phyloP scores from a whole-genome alignment of 148 eudicot species.

The Chenopodium album region DNA sequence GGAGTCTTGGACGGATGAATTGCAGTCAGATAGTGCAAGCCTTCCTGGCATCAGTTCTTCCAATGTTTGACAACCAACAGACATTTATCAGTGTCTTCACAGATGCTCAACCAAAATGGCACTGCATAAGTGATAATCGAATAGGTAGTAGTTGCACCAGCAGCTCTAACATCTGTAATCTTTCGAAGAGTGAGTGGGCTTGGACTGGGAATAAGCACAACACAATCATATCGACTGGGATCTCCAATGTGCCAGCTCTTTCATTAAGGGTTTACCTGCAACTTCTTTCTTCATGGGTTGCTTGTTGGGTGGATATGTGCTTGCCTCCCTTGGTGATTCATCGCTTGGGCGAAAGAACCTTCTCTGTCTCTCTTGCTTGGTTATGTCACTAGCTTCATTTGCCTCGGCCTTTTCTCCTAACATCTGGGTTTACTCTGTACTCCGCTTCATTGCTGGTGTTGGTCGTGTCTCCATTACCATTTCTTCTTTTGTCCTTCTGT shows the following conservation, averaged over 20 bases:
- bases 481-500: conserved; percentile 26
- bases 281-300: conserved; percentile 27
- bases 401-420: conserved; percentile 29
- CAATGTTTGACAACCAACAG: conserved; percentile 31
- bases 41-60: conserved; percentile 21
- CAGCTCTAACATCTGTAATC: conserved; percentile 10
- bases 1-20: conserved; percentile 26
- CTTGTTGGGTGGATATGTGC: conserved; percentile 26
- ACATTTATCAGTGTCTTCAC: conserved; percentile 30
- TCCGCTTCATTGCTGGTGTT: conserved; percentile 27
- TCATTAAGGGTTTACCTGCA: conserved; percentile 26
- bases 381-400: conserved; percentile 19
- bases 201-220: conserved; percentile 18
- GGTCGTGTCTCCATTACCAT: conserved; percentile 27
- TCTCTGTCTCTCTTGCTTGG: conserved; percentile 12
- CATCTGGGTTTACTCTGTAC: conserved; percentile 22
- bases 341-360: conserved; percentile 25
- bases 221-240: conserved; percentile 27
- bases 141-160: conserved; percentile 6
- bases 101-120: conserved; percentile 29
- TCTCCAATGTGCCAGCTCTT: conserved; percentile 27
- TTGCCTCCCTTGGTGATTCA: conserved; percentile 29
- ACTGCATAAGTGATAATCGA: conserved; percentile 9
- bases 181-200: conserved; percentile 20
- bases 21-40: conserved; percentile 28